Evolutionary conservation across 2,329 filamentous ascomycete genomes (phyloP), one percentile per base, ranked within the genome.

Genomic region (Plenodomus tracheiphilus): DNA sequence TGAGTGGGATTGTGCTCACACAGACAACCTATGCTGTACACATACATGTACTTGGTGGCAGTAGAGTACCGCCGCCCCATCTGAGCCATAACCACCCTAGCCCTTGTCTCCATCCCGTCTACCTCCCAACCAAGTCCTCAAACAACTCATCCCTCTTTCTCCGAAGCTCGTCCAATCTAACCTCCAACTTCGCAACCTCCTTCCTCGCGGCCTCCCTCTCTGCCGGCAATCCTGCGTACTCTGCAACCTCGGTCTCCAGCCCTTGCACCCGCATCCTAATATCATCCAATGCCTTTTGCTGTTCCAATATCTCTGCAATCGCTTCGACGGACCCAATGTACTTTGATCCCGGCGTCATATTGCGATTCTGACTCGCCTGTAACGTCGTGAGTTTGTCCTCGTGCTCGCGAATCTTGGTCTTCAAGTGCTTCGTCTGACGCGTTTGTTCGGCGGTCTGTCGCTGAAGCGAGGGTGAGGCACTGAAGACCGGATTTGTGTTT

Each of bases 381-480:
- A 48, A 76, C 65, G 56, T 83, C 74, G 49, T 58, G 11, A 74
- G 58, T 37, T 61, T 65, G 32, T 71, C 67, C 39, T 71, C 67
- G 43, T 89, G 82, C 63, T 94, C 89, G 15, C 83, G 82, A 1
- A 92, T 76, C 59, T 87, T 87, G 2, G 83, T 74, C 13, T 79
- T 75, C 32, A 89, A 76, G n/a, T 82, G 74, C 66, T 90, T 91
- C 41, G 87, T 82, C 47, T 80, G 84, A 46, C 88, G 84, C 56
- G 86, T 84, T 72, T 88, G 83, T 42, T 94, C 87, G 3, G 86
- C 78, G n/a, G 91, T 93, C 56, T 86, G 81, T 56, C 84, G 84
- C 10, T 84, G 81, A 3, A 92, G 74, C 0, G 82, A 64, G 0
- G 84, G 72, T 0, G 82, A 80, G 15, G 81, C 57, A n/a, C 66